Evolutionary conservation across 257 asterid species (phyloP).

Genomic region (Nicotiana attenuata): DNA sequence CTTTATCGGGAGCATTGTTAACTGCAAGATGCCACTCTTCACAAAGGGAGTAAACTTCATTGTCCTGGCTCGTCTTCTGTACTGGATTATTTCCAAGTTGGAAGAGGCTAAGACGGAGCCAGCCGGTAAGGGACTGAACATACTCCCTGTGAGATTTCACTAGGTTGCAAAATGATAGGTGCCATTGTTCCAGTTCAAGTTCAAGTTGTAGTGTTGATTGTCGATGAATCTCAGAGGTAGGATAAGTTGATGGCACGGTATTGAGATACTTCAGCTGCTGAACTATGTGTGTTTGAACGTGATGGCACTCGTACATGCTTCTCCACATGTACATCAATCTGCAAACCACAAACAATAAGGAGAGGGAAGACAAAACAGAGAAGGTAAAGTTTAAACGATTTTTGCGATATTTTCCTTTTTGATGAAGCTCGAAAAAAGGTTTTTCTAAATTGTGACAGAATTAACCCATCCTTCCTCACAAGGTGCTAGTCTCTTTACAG

Average conservation of each 20-base stretch:
- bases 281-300: conserved; percentile 88
- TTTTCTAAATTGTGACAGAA: neutral
- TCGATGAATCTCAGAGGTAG: conserved; percentile 84
- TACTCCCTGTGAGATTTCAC: conserved; percentile 83
- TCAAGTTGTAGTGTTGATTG: conserved; percentile 96
- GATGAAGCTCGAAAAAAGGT: neutral
- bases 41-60: conserved; percentile 71
- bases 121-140: conserved; percentile 73
- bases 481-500: neutral
- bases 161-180: conserved; percentile 75
- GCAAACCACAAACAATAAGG: neutral
- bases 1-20: conserved; percentile 84
- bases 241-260: conserved; percentile 45
- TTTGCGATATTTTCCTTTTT: neutral
- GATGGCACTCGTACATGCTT: conserved; percentile 98
- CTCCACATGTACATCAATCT: conserved; percentile 94
- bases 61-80: conserved; percentile 54
- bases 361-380: neutral
- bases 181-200: conserved; percentile 98
- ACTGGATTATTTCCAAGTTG: conserved; percentile 59
- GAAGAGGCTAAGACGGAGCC: conserved; percentile 94
- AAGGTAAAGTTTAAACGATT: neutral
- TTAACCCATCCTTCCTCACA: neutral
- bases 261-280: conserved; percentile 87
- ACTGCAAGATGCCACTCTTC: conserved; percentile 92